Conservation (phyloP, 2,329 filamentous ascomycete genomes). For the Trichoderma sp. region DNA sequence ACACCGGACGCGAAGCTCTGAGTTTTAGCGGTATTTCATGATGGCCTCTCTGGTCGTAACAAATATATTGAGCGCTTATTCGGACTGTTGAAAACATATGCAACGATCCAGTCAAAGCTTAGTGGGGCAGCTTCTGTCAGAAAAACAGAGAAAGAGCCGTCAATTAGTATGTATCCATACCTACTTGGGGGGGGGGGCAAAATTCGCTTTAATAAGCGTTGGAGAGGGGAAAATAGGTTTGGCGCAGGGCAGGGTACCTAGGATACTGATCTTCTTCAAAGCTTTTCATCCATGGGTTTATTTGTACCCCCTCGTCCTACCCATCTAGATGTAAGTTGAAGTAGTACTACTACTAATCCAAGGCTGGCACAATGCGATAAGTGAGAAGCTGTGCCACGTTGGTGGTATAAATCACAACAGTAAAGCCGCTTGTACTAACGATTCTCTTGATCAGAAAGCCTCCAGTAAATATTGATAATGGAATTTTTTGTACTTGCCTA, state of each 20-base stretch:
- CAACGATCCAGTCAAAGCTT: background rate
- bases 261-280: background rate
- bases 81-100: background rate
- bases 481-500: background rate
- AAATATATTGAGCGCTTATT: background rate
- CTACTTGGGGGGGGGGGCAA: background rate
- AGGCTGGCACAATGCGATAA: background rate
- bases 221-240: background rate
- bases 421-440: background rate
- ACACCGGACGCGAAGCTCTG: background rate
- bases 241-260: background rate
- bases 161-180: background rate
- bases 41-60: background rate
- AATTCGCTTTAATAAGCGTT: background rate
- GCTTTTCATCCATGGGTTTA: background rate
- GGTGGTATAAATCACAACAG: background rate
- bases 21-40: background rate
- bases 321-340: background rate
- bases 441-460: background rate
- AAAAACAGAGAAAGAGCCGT: background rate
- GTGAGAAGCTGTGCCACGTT: background rate
- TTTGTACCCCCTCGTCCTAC: background rate
- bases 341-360: background rate
- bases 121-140: background rate
- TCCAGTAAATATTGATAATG: background rate